phyloP scores from a whole-genome alignment of 441 rosid genomes.

The Aquilaria agallochum region DNA sequence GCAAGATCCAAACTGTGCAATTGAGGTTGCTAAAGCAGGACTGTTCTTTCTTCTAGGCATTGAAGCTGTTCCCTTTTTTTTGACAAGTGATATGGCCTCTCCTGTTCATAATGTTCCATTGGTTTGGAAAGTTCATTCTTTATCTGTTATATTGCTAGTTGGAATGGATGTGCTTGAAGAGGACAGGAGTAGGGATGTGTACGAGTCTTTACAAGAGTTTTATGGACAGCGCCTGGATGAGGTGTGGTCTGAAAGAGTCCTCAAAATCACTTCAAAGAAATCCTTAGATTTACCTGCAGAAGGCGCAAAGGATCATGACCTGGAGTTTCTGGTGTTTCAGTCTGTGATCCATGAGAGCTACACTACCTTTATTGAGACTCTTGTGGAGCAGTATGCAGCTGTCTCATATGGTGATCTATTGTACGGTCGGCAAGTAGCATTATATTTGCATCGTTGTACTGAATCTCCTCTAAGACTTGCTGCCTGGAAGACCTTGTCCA shows the following conservation, averaged over 20 bases:
- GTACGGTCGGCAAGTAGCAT: conserved; percentile 79
- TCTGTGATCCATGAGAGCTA: conserved; percentile 76
- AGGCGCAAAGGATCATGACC: conserved; percentile 12
- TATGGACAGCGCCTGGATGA: conserved; percentile 64
- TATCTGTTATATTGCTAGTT: conserved; percentile 58
- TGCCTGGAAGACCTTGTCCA: conserved; percentile 68
- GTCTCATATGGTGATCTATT: conserved; percentile 78
- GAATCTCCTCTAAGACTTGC: conserved; percentile 66
- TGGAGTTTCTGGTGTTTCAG: conserved; percentile 60
- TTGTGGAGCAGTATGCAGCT: conserved; percentile 83
- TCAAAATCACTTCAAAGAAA: conserved; percentile 13
- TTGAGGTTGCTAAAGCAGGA: conserved; percentile 71
- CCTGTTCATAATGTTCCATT: conserved; percentile 55
- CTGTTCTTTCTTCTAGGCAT: conserved; percentile 78
- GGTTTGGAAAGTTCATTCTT: conserved; percentile 83
- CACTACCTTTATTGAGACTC: conserved; percentile 68
- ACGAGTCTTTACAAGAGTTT: conserved; percentile 67
- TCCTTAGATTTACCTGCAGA: conserved; percentile 16
- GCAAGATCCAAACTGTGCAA: conserved; percentile 28
- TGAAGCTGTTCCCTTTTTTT: conserved; percentile 58
- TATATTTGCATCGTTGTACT: conserved; percentile 63
- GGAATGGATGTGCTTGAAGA: conserved; percentile 84
- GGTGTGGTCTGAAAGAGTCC: conserved; percentile 23
- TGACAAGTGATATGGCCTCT: conserved; percentile 31
- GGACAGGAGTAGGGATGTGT: conserved; percentile 54